Percentiles rank a stretch among this genome's conserved stretches.
These are phyloP conservation scores for Ambrosiella cleistominuta DNA, from an alignment of 2,329 filamentous ascomycete genomes.

Conservation along the genomic window DNA sequence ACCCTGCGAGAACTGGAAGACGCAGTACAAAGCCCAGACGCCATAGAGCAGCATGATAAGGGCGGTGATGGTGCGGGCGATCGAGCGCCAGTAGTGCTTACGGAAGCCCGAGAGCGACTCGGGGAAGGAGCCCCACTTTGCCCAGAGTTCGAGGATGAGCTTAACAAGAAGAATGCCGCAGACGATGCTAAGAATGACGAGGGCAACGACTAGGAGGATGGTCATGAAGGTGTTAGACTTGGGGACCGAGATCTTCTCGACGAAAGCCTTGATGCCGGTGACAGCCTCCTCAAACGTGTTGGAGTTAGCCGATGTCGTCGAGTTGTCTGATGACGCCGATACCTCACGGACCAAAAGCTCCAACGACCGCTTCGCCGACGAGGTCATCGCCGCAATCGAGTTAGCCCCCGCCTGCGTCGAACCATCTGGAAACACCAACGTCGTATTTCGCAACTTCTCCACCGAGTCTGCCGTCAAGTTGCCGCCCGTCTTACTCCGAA, in stretches of 20 bases:
- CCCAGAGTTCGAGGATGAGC: slow-evolving; percentile 78
- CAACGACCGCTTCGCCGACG: slow-evolving; percentile 18
- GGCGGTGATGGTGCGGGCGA: slow-evolving; percentile 75
- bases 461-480: slow-evolving; percentile 72
- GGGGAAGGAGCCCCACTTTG: slow-evolving; percentile 75
- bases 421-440: slow-evolving; percentile 50
- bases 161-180: slow-evolving; percentile 81
- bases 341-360: slow-evolving; percentile 15
- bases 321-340: slow-evolving; percentile 14
- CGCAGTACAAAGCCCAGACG: slow-evolving; percentile 86
- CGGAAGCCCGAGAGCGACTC: slow-evolving; percentile 66
- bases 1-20: slow-evolving; percentile 85
- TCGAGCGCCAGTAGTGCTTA: slow-evolving; percentile 87
- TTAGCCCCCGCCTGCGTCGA: slow-evolving; percentile 28
- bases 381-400: slow-evolving; percentile 27
- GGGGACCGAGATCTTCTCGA: slow-evolving; percentile 70
- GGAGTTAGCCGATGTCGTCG: slow-evolving; percentile 8
- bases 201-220: slow-evolving; percentile 71
- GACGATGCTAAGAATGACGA: slow-evolving; percentile 66
- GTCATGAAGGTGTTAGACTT: slow-evolving; percentile 93
- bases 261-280: slow-evolving; percentile 62
- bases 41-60: slow-evolving; percentile 85
- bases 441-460: slow-evolving; percentile 54
- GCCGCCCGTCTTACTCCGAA: slow-evolving; percentile 65
- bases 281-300: slow-evolving; percentile 34